Evolutionary conservation across 1,139 yeast species (phyloP), one percentile per base, ranked within the genome.

Genomic region (Pichia sp.): DNA sequence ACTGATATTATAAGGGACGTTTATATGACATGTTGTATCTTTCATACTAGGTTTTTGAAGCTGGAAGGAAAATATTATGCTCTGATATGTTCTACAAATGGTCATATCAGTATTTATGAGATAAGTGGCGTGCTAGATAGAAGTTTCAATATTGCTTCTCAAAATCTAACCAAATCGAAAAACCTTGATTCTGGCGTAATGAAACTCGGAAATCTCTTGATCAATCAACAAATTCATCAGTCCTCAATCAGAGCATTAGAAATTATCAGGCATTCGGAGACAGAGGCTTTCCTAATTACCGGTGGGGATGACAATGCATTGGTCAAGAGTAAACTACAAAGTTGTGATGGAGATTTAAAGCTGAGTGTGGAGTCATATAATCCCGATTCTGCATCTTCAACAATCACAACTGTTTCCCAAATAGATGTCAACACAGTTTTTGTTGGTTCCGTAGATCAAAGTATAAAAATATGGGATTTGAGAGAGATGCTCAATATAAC

Each of bases 301-400:
- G 96, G 96, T 18, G 97, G 98, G 42, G 98, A 91, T 59, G 98
- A 91, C 53, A 89, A 89, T 61, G 81, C 88, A 0, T 58, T 89
- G 8, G 69, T 70, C 0, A 58, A 76, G 3, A 69, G 76, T 2
- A 51, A 45, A 0, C 12, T 44, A 15, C 24, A 31, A 7, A n/a
- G 33, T 4, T 21, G n/a, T 4, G 52, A 61, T 3, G 38, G 35
- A 0, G 28, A 22, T 3, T 6, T 47, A 2, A 17, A 20, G 4
- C 54, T 66, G 19, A 50, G 52, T 3, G 53, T 64, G 0, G 46
- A 57, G 1, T 55, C 68, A 1, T 68, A 71, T 44, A 40, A 42
- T 9, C 66, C 65, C 12, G 61, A 64, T 28, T 96, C 95, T 0
- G 96, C 95, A 4, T 76, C 96, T 0, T 82, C 96, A 1, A 84